Conservation (phyloP, 1,139 yeast species). For the Scheffersomyces segobiensis region DNA sequence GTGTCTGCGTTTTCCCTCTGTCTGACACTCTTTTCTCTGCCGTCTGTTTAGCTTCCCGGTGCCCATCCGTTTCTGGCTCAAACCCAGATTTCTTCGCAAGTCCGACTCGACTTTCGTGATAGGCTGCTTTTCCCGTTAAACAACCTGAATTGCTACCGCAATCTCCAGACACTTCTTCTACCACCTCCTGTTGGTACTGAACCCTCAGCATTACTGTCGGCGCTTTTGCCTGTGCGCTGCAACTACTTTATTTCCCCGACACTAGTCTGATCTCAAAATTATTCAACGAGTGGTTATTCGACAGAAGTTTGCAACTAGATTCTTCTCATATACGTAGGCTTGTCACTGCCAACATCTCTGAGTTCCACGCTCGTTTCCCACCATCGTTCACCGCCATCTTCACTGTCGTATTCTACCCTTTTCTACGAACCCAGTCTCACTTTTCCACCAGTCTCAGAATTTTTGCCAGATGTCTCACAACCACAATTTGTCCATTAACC, state of each 20-base stretch:
- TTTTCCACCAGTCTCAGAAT: not conserved
- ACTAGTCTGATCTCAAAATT: not conserved
- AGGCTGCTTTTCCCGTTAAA: not conserved
- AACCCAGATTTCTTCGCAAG: not conserved
- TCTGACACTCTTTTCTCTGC: not conserved
- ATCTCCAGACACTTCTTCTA: not conserved
- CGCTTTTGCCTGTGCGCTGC: not conserved
- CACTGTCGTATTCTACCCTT: not conserved
- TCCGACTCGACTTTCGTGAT: not conserved
- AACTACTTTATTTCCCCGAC: not conserved
- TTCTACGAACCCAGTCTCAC: not conserved
- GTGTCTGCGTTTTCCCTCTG: not conserved
- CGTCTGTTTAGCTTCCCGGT: not conserved
- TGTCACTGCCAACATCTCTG: not conserved
- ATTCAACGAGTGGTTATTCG: not conserved
- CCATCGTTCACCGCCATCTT: not conserved
- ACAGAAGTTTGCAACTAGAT: not conserved
- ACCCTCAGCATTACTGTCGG: not conserved
- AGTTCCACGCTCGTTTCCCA: not conserved
- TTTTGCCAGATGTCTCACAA: slow-evolving; percentile 23
- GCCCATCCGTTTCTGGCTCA: not conserved
- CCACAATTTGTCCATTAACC: slow-evolving; percentile 39
- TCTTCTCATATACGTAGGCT: not conserved
- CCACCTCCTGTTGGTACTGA: not conserved
- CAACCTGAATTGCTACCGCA: not conserved